Percentiles rank a stretch among this genome's conserved stretches.
Conservation (phyloP, 2,329 filamentous ascomycete genomes). For the Xylaria sp. region DNA sequence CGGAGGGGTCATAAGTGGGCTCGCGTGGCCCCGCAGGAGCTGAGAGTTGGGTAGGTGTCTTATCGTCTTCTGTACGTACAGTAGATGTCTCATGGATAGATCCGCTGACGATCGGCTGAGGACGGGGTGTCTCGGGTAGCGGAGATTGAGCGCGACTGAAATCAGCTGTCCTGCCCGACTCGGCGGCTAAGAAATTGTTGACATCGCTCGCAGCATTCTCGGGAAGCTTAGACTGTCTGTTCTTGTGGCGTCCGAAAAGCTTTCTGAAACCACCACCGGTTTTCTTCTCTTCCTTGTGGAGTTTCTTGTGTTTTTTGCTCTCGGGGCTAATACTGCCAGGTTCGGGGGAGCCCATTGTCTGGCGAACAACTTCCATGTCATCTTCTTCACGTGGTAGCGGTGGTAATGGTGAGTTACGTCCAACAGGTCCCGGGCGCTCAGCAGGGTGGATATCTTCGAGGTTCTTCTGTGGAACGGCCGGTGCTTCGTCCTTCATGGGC, state of each 20-base stretch:
- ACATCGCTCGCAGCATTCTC: conserved; percentile 64
- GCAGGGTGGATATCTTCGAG: conserved; percentile 52
- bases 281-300: conserved; percentile 63
- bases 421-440: conserved; percentile 48
- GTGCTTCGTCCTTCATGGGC: conserved; percentile 36
- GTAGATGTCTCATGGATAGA: conserved; percentile 41
- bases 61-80: conserved; percentile 42
- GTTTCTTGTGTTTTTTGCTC: conserved; percentile 61
- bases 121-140: conserved; percentile 40
- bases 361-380: conserved; percentile 51
- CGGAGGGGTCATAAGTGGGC: conserved; percentile 57
- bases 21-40: conserved; percentile 43
- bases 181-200: conserved; percentile 61
- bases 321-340: conserved; percentile 56
- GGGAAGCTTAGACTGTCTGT: conserved; percentile 65
- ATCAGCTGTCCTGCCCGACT: conserved; percentile 46
- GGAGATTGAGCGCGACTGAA: conserved; percentile 46
- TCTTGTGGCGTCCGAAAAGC: conserved; percentile 72
- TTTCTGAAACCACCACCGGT: conserved; percentile 63
- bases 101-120: conserved; percentile 42
- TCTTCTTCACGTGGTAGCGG: conserved; percentile 52
- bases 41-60: conserved; percentile 46
- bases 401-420: conserved; percentile 54
- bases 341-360: conserved; percentile 54
- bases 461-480: conserved; percentile 52